Evolutionary conservation across 495 filamentous ascomycete species (phyloP).

Genomic region (Aspergillus biplanus): DNA sequence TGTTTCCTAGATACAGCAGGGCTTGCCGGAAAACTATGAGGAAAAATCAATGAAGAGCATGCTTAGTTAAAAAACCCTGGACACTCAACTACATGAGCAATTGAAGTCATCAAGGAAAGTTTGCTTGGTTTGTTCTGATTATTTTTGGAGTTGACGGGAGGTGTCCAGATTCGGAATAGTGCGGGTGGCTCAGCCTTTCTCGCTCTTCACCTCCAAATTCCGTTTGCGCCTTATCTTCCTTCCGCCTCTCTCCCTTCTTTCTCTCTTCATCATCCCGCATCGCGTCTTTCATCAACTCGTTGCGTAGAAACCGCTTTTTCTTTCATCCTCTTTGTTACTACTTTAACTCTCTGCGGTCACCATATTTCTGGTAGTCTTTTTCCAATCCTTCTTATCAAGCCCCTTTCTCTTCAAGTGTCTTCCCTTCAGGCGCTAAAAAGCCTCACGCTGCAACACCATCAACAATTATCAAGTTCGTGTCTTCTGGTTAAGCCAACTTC

Average conservation of each 20-base stretch:
- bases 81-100: too few species aligned
- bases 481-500: neutral
- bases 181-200: slow-evolving; percentile 10
- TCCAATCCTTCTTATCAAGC: neutral
- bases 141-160: neutral
- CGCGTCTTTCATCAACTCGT: slow-evolving; percentile 24
- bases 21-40: too few species aligned
- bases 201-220: slow-evolving; percentile 22
- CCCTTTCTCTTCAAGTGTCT: slow-evolving; percentile 8
- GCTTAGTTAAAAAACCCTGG: too few species aligned
- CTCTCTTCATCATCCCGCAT: slow-evolving; percentile 25
- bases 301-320: slow-evolving; percentile 1
- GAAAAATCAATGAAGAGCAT: too few species aligned
- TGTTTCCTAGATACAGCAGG: too few species aligned
- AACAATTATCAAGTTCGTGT: slow-evolving; percentile 10
- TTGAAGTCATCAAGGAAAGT: neutral
- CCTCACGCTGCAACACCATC: slow-evolving; percentile 7
- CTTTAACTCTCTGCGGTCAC: slow-evolving; percentile 13
- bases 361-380: neutral
- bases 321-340: slow-evolving; percentile 25
- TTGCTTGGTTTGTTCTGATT: slow-evolving; percentile 1
- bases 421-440: slow-evolving; percentile 13
- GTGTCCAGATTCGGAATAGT: slow-evolving; percentile 23
- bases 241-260: slow-evolving; percentile 19
- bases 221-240: slow-evolving; percentile 18